A percentile compares a stretch with the other conserved stretches of the same genome.
These are phyloP conservation scores for Barnettozyma pratensis DNA, from an alignment of 805 yeast genomes.

Conservation along the genomic window DNA sequence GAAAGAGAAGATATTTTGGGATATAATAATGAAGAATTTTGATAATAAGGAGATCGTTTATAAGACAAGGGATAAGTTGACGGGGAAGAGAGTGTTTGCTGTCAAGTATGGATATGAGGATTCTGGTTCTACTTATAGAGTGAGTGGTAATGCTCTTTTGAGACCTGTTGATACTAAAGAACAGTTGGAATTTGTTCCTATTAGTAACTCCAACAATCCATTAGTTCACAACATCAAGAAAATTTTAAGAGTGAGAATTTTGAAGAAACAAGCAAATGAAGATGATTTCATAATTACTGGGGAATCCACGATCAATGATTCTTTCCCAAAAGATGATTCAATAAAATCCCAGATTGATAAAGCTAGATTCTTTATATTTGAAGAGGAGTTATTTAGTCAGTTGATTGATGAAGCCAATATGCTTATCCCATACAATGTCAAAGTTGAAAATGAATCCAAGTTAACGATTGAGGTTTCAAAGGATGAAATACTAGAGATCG, in stretches of 20 bases:
- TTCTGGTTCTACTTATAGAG: conserved; percentile 70
- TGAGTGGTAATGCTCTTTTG: conserved; percentile 68
- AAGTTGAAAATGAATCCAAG: conserved; percentile 55
- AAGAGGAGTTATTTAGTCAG: conserved; percentile 81
- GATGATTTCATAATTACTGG: conserved; percentile 53
- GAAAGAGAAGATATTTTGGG: conserved; percentile 69
- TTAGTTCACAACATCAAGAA: conserved; percentile 35
- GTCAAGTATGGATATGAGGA: conserved; percentile 90
- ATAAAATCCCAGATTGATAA: conserved; percentile 54
- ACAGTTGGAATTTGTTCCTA: conserved; percentile 38
- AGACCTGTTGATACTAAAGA: conserved; percentile 37
- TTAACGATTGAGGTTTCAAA: conserved; percentile 55
- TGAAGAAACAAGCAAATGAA: conserved; percentile 46
- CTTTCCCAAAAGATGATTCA: conserved; percentile 25
- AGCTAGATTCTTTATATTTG: conserved; percentile 76
- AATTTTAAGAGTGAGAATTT: conserved; percentile 54
- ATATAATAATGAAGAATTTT: conserved; percentile 28
- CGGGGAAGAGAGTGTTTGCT: conserved; percentile 54
- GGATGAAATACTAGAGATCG: conserved; percentile 68
- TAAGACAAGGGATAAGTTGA: conserved; percentile 54
- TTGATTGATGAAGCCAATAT: conserved; percentile 69
- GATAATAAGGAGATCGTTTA: conserved; percentile 55
- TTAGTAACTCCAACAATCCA: conserved; percentile 21
- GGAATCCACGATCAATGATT: conserved; percentile 35
- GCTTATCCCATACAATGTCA: conserved; percentile 64